phyloP scores from a whole-genome alignment of 768 basidiomycete genomes.

The Pleurotus salmoneostramineus region DNA sequence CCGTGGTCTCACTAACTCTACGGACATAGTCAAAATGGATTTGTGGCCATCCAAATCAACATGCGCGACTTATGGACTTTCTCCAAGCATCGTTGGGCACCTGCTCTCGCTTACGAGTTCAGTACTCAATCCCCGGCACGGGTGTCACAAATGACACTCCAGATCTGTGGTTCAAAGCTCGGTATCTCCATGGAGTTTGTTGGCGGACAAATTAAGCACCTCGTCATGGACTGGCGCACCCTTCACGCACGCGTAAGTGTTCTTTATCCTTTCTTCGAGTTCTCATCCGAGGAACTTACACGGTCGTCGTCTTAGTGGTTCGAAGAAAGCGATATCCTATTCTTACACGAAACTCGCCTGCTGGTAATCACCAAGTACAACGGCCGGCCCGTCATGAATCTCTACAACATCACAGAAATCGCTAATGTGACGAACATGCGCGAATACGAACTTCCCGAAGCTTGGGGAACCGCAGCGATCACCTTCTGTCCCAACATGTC shows the following conservation, averaged over 20 bases:
- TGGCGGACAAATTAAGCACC: constrained; percentile 36
- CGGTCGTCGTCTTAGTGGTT: constrained; percentile 34
- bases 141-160: constrained; percentile 30
- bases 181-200: constrained; percentile 37
- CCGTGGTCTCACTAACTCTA: background rate
- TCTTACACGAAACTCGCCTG: constrained; percentile 40
- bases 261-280: background rate
- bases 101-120: constrained; percentile 36
- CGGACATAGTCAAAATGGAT: constrained; percentile 28
- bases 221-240: constrained; percentile 47
- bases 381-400: constrained; percentile 32
- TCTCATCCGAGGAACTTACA: background rate
- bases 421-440: constrained; percentile 35
- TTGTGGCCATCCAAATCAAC: constrained; percentile 41
- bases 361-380: constrained; percentile 35
- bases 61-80: constrained; percentile 55
- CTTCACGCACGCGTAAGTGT: constrained; percentile 39
- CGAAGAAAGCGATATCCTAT: constrained; percentile 42
- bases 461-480: constrained; percentile 44
- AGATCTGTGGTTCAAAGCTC: constrained; percentile 40
- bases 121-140: constrained; percentile 29
- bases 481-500: constrained; percentile 47
- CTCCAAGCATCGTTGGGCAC: constrained; percentile 46
- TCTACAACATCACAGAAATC: constrained; percentile 45
- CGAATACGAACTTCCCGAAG: constrained; percentile 54